Conservation (phyloP, 768 basidiomycete species). For the Podaxis carcinomalis region DNA sequence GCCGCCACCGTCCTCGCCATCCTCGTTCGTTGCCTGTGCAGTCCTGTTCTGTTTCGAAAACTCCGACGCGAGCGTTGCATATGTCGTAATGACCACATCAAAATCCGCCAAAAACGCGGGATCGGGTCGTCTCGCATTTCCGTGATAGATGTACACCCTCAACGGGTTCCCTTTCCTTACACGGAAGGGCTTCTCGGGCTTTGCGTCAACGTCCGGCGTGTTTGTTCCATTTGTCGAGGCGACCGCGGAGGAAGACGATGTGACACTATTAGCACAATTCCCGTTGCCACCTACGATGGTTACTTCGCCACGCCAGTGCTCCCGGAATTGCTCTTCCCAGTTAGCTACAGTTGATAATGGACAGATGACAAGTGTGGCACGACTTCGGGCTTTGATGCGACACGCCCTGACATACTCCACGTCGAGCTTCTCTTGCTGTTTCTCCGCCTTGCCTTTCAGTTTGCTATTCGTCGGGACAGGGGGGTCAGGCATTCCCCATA, state of each 20-base stretch:
- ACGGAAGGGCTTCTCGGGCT: conserved; percentile 28
- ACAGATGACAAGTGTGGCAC: conserved; percentile 94
- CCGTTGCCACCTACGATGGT: conserved; percentile 77
- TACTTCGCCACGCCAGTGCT: conserved; percentile 93
- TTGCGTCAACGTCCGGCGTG: conserved; percentile 25
- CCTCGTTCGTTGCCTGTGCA: conserved; percentile 50
- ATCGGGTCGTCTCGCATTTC: conserved; percentile 81
- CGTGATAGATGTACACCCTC: conserved; percentile 96
- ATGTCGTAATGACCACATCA: conserved; percentile 97
- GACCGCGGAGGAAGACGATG: conserved; percentile 23
- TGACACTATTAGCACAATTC: conserved; percentile 33
- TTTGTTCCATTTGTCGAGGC: conserved; percentile 14
- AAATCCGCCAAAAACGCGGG: conserved; percentile 87
- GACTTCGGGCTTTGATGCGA: conserved; percentile 76
- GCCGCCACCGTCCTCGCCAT: conserved; percentile 67
- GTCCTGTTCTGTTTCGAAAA: conserved; percentile 85
- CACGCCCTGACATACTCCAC: conserved; percentile 65
- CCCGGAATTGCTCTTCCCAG: conserved; percentile 98
- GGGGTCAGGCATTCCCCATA: conserved; percentile 79
- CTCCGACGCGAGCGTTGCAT: conserved; percentile 92
- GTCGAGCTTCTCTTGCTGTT: conserved; percentile 66
- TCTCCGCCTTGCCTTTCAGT: conserved; percentile 58
- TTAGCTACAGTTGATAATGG: conserved; percentile 96
- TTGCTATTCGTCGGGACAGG: conserved; percentile 24
- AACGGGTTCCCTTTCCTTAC: conserved; percentile 47